A percentile compares a stretch with the other conserved stretches of the same genome.
Conservation (phyloP, 2,329 filamentous ascomycete genomes). For the Arthroderma sp. region DNA sequence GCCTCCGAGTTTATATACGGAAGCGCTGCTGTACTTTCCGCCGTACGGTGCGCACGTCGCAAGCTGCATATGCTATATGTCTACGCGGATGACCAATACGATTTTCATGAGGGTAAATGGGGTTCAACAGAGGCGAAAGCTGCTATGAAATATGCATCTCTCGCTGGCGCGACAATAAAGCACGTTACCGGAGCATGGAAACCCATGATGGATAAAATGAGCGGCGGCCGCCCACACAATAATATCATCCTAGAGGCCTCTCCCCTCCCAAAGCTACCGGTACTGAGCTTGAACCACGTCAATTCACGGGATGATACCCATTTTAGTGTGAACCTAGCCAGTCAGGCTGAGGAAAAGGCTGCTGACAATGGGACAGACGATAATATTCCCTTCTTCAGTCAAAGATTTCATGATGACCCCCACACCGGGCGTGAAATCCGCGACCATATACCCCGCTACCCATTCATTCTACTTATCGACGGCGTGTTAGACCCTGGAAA, state of each 20-base stretch:
- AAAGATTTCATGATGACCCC: neutral
- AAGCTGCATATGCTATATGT: constrained; percentile 78
- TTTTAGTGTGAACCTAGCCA: constrained; percentile 48
- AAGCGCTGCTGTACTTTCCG: constrained; percentile 64
- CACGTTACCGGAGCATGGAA: constrained; percentile 50
- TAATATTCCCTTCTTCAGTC: constrained; percentile 29
- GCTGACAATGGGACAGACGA: constrained; percentile 54
- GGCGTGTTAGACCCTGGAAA: constrained; percentile 70
- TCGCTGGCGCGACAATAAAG: constrained; percentile 40
- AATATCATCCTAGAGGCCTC: constrained; percentile 80
- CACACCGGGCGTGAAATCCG: neutral
- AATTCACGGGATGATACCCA: constrained; percentile 33
- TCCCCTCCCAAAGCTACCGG: constrained; percentile 58
- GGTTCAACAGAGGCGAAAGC: constrained; percentile 8
- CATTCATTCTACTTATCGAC: constrained; percentile 32
- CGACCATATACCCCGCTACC: constrained; percentile 17
- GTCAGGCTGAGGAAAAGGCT: constrained; percentile 62
- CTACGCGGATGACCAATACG: constrained; percentile 43
- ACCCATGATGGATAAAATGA: constrained; percentile 69
- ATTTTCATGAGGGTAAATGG: constrained; percentile 28
- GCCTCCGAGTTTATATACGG: constrained; percentile 90
- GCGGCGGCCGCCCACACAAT: constrained; percentile 72
- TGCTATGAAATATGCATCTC: constrained; percentile 27
- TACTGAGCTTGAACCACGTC: constrained; percentile 44
- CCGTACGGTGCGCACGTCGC: constrained; percentile 54